These are phyloP conservation scores for Phaffomyces opuntiae DNA, from an alignment of 805 yeast species.

Conservation along the genomic window DNA sequence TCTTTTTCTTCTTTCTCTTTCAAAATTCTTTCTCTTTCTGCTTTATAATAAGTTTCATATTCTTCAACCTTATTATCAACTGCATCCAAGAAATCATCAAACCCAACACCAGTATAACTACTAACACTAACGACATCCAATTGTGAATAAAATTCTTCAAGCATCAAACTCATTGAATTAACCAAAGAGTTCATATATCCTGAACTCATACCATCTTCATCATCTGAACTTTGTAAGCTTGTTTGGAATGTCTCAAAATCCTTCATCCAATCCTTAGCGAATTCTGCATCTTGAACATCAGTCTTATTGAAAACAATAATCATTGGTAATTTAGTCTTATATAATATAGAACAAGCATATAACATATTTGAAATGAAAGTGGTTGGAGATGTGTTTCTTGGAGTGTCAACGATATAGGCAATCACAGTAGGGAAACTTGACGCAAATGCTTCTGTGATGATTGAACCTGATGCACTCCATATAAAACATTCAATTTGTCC, in stretches of 20 bases:
- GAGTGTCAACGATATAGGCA: slow-evolving; percentile 95
- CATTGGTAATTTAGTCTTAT: slow-evolving; percentile 96
- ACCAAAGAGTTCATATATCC: slow-evolving; percentile 94
- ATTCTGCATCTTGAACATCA: slow-evolving; percentile 76
- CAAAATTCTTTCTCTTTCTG: slow-evolving; percentile 77
- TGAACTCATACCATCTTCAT: slow-evolving; percentile 57
- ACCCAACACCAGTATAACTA: slow-evolving; percentile 88
- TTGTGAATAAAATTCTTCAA: slow-evolving; percentile 92
- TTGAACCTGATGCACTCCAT: slow-evolving; percentile 97
- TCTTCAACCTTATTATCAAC: slow-evolving; percentile 86
- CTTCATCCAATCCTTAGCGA: slow-evolving; percentile 95
- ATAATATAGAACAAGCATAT: slow-evolving; percentile 93
- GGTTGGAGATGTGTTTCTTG: slow-evolving; percentile 88
- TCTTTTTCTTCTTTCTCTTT: slow-evolving; percentile 74
- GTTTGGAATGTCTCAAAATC: slow-evolving; percentile 89
- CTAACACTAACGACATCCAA: slow-evolving; percentile 91
- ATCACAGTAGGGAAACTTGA: slow-evolving; percentile 92
- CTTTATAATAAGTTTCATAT: slow-evolving; percentile 72
- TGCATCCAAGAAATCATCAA: slow-evolving; percentile 80
- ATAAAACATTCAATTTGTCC: slow-evolving; percentile 98
- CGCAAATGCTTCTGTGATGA: slow-evolving; percentile 94
- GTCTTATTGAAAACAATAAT: slow-evolving; percentile 93
- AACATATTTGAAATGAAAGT: slow-evolving; percentile 98
- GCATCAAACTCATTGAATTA: slow-evolving; percentile 91
- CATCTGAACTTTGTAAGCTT: slow-evolving; percentile 64